phyloP scores from a whole-genome alignment of 306 rosid genomes.

The Prunus mira region DNA sequence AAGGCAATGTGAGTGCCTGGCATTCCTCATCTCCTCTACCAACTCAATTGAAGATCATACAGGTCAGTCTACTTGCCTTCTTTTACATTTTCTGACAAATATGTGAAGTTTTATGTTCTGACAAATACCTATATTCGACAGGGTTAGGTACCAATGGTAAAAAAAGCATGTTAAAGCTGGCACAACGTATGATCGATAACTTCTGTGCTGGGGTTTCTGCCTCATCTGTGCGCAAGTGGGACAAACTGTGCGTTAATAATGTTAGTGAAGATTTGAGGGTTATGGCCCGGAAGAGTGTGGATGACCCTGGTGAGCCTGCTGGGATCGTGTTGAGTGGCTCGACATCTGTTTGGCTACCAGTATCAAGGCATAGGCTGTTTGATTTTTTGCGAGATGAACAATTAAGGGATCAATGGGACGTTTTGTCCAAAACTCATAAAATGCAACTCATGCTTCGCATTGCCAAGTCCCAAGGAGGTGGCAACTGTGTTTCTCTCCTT shows the following conservation, averaged over 20 bases:
- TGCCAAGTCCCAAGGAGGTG: slow-evolving; percentile 51
- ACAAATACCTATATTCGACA: slow-evolving; percentile 16
- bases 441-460: slow-evolving; percentile 59
- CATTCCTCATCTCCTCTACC: slow-evolving; percentile 48
- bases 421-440: slow-evolving; percentile 43
- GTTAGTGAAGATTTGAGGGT: slow-evolving; percentile 55
- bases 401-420: slow-evolving; percentile 69
- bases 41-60: slow-evolving; percentile 43
- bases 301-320: slow-evolving; percentile 55
- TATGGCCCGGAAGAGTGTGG: slow-evolving; percentile 48
- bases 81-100: slow-evolving; percentile 3
- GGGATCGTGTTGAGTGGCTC: slow-evolving; percentile 74
- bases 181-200: slow-evolving; percentile 67
- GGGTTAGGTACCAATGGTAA: slow-evolving; percentile 42
- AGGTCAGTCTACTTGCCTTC: slow-evolving; percentile 31
- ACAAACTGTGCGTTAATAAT: slow-evolving; percentile 35
- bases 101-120: slow-evolving; percentile 20
- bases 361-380: slow-evolving; percentile 53
- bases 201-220: slow-evolving; percentile 71
- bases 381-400: slow-evolving; percentile 54
- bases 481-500: slow-evolving; percentile 66
- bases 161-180: slow-evolving; percentile 62
- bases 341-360: slow-evolving; percentile 73
- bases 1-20: slow-evolving; percentile 68
- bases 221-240: slow-evolving; percentile 58